Base-by-base conservation (phyloP, 305 asterid genomes). In the Coffea humblotiana region DNA sequence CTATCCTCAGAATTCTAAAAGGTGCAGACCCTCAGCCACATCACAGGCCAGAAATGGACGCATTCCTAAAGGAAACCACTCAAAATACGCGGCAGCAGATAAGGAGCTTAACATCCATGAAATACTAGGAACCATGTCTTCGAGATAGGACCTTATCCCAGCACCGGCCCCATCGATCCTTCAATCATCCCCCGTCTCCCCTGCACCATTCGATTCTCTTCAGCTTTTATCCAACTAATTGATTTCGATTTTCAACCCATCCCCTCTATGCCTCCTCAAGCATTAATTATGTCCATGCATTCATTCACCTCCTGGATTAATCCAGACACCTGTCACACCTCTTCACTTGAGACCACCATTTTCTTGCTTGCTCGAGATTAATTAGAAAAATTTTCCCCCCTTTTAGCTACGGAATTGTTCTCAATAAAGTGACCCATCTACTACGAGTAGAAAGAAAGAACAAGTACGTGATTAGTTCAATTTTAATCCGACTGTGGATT, bases 121-220 rank as follows among this genome's bases (percentile, higher is more conserved):
- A 43, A 74, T 37, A 60, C 45, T 77, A 66, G 71, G 67, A 83
- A 71, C 91, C 92, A 89, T 79, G 87, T 83, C 80, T 60, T 83
- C 54, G 72, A 85, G 96, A 93, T 91, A 89, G 89, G 86, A 85
- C 85, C 96, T 91, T 93, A 93, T 91, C 97, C 84, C 78, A 0
- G 72, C 79, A 25, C 75, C 29, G 61, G n/a, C 11, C 73, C 74
- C 79, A 63, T 25, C 78, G 83, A 84, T 49, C 88, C 73, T 54
- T 78, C 74, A 29, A 76, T 74, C 83, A 78, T 77, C 75, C 61
- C 52, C n/a, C 32, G 52, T 35, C 63, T 25, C 32, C 67, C 85
- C 67, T 52, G 63, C n/a, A 45, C 88, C 76, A 58, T 81, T 69
- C 88, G 79, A 64, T 64, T 60, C 19, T n/a, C 25, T 65, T 80